Conservation (phyloP, 164 flowering plant genomes). For the Stephania japonica region DNA sequence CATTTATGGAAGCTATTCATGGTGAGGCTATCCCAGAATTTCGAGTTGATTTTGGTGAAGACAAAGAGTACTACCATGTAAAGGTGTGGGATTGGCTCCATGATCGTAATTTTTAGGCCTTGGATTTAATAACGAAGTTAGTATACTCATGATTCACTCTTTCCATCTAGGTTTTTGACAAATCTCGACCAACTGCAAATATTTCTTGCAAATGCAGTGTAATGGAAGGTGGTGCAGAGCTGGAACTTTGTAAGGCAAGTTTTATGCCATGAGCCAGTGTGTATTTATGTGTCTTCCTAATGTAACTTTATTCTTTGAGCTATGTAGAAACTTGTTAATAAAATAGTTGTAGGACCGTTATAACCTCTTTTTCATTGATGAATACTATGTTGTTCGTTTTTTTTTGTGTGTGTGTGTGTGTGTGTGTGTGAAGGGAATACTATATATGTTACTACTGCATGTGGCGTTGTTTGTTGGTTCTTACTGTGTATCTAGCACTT, state of each 20-base stretch:
- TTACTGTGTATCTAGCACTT: not conserved
- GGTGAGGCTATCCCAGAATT: slow-evolving; percentile 27
- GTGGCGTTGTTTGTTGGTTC: not conserved
- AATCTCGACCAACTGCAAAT: slow-evolving; percentile 26
- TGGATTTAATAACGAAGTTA: not conserved
- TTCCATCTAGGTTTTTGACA: slow-evolving; percentile 40
- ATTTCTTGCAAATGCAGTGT: slow-evolving; percentile 53
- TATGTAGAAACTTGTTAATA: not conserved
- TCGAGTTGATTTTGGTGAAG: slow-evolving; percentile 29
- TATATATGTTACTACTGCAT: too few relatives aligned
- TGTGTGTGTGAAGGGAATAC: too few relatives aligned
- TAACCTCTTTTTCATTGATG: not conserved
- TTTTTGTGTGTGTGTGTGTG: not conserved
- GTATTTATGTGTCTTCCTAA: not conserved
- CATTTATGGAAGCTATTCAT: slow-evolving; percentile 28
- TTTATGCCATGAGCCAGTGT: not conserved
- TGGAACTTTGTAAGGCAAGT: slow-evolving; percentile 49
- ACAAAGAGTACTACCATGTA: slow-evolving; percentile 43
- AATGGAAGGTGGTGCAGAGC: slow-evolving; percentile 22
- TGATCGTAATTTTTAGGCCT: not conserved
- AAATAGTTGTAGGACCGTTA: not conserved
- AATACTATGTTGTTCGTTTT: too few relatives aligned
- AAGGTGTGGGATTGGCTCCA: slow-evolving; percentile 27
- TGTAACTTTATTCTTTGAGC: not conserved
- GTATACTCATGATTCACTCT: not conserved